Conservation (phyloP, 139 green algal genomes). For the Limnomonas spitsbergensis region DNA sequence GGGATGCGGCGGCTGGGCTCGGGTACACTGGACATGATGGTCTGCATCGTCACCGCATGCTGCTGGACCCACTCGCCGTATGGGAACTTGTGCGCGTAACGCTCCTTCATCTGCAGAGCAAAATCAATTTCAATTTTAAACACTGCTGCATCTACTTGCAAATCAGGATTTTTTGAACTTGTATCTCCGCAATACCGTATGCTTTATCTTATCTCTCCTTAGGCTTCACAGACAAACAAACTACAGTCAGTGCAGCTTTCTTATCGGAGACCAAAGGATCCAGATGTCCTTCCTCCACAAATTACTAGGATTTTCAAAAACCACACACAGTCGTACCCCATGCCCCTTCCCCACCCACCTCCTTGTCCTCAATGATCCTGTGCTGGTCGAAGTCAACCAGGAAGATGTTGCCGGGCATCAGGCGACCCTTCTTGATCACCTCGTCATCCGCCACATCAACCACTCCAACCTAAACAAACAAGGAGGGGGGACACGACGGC, state of each 20-base stretch:
- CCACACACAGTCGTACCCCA: too few relatives aligned
- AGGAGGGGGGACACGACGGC: too few relatives aligned
- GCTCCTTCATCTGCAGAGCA: slow-evolving; percentile 59
- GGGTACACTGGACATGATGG: slow-evolving; percentile 50
- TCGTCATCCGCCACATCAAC: slow-evolving; percentile 85
- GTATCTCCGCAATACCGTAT: too few relatives aligned
- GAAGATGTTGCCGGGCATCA: slow-evolving; percentile 97
- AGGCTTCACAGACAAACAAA: too few relatives aligned
- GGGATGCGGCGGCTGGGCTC: slow-evolving; percentile 9
- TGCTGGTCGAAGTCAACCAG: slow-evolving; percentile 92
- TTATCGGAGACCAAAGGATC: too few relatives aligned
- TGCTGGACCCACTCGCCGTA: slow-evolving; percentile 74
- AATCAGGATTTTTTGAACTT: too few relatives aligned
- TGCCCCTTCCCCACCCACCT: too few relatives aligned
- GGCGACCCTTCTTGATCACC: slow-evolving; percentile 81
- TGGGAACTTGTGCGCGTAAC: slow-evolving; percentile 64
- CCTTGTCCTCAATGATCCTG: slow-evolving; percentile 73
- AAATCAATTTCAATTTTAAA: background rate
- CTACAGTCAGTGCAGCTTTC: too few relatives aligned
- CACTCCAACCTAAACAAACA: slow-evolving; percentile 74
- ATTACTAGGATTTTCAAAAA: too few relatives aligned
- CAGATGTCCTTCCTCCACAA: too few relatives aligned
- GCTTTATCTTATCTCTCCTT: too few relatives aligned
- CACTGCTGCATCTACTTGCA: background rate
- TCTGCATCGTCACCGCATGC: slow-evolving; percentile 66